phyloP scores from a whole-genome alignment of 768 basidiomycete genomes.

The Coprinopsis marcescibilis region DNA sequence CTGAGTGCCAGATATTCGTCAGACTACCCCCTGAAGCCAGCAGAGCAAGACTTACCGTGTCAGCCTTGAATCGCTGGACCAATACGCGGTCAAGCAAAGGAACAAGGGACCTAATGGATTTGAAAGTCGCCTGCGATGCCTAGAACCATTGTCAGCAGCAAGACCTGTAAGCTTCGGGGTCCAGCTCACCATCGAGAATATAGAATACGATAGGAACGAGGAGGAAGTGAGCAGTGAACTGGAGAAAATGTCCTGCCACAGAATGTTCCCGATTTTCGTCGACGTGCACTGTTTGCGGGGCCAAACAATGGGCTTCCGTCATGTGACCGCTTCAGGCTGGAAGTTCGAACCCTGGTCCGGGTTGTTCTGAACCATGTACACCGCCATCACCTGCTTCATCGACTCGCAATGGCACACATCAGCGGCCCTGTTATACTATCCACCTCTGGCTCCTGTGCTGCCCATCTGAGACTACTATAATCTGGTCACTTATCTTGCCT shows the following conservation, averaged over 20 bases:
- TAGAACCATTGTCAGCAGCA: conserved; percentile 19
- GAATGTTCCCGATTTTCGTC: conserved; percentile 25
- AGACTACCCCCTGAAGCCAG: background rate
- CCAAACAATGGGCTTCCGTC: too few species aligned
- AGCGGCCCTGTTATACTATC: too few species aligned
- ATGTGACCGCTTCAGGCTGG: too few species aligned
- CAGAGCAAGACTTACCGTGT: conserved; percentile 82
- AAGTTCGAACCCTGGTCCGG: too few species aligned
- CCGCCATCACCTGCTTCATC: too few species aligned
- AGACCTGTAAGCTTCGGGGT: background rate
- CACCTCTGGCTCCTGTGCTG: too few species aligned
- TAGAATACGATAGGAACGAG: background rate
- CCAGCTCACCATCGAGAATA: conserved; percentile 11
- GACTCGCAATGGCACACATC: too few species aligned
- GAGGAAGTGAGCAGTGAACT: background rate
- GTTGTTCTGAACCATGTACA: too few species aligned
- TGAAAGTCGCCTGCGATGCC: conserved; percentile 92
- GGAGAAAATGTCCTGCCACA: conserved; percentile 11
- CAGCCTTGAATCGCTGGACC: conserved; percentile 95
- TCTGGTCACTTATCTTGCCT: too few species aligned
- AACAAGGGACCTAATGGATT: conserved; percentile 83
- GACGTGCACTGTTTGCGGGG: conserved; percentile 1
- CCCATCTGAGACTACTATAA: too few species aligned
- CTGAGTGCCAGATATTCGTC: conserved; percentile 32
- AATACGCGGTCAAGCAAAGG: conserved; percentile 95